Evolutionary conservation across 1,139 yeast genomes (phyloP), one percentile per base, ranked within the genome.

Genomic region (Arxiozyma bovina): DNA sequence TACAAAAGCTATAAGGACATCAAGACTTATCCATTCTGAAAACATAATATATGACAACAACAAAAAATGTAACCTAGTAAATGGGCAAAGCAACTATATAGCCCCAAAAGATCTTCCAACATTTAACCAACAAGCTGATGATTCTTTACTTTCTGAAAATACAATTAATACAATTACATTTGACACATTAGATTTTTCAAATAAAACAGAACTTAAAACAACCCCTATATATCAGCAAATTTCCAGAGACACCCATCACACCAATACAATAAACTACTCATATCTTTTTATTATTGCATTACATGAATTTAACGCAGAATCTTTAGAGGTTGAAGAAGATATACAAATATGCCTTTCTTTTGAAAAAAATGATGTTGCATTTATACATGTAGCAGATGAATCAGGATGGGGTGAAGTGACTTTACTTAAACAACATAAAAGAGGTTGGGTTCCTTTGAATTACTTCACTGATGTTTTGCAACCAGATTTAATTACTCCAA

Each of bases 391-490:
- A 11, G 81, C 90, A 38, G 98, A 93, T 69, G 84, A 87, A 53
- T 85, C 96, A 20, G 99, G 98, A 1, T 93, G 99, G 99, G 97
- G 96, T 56, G 98, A 93, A 70, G 98, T 91, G 2, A 90, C 97
- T 0, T 70, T 87, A 50, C 70, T 85, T 20, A 82, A 82, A 53
- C 77, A 87, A 7, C 79, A 87, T 54, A 79, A 80, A 61, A 77
- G 96, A 57, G 99, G 99, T 30, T 93, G 99, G 99, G 89, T 93
- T 20, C 99, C 99, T 1, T 85, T 91, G 77, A 91, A 91, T 69
- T 93, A 89, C 71, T 93, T 91, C 63, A 77, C 85, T 46, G 88
- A 87, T 18, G 76, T 84, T 11, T 72, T 76, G 8, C 75, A 74
- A 21, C 48, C 62, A 58, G 30, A 27, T 2, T 20, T 52, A 48